Evolutionary conservation across 441 rosid species (phyloP).

Genomic region (Raphanus hybrid): DNA sequence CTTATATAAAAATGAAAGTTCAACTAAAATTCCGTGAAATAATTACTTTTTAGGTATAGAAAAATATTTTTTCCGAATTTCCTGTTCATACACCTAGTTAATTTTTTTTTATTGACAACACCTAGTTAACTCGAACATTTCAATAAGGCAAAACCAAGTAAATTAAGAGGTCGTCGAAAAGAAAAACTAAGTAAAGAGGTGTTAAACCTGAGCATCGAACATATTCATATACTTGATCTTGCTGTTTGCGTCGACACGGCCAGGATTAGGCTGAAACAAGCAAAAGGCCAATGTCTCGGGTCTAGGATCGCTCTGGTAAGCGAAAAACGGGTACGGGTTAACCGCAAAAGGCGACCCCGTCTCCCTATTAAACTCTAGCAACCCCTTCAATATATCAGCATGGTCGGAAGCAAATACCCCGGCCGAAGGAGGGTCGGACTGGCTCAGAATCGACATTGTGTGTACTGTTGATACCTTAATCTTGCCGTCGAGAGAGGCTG

Average conservation of each 20-base stretch:
- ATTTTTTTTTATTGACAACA: background rate
- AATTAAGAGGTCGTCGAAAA: background rate
- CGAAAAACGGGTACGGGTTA: conserved; percentile 90
- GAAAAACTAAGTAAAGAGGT: background rate
- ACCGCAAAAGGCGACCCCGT: conserved; percentile 82
- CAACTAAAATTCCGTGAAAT: background rate
- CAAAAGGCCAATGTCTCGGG: conserved; percentile 84
- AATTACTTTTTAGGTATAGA: background rate
- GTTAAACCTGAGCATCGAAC: conserved; percentile 89
- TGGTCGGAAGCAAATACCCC: conserved; percentile 59
- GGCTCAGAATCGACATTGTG: conserved; percentile 69
- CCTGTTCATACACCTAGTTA: background rate
- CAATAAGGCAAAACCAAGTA: background rate
- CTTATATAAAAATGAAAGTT: background rate
- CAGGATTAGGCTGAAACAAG: conserved; percentile 77
- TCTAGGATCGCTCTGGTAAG: conserved; percentile 75
- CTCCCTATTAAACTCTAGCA: conserved; percentile 64
- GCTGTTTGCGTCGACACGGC: conserved; percentile 70
- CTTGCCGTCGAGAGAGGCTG: conserved; percentile 59
- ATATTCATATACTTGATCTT: conserved; percentile 89
- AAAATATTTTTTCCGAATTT: background rate
- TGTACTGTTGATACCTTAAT: conserved; percentile 88
- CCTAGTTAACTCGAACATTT: background rate
- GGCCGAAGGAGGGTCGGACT: conserved; percentile 82
- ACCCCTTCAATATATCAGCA: conserved; percentile 65